Conservation (phyloP, 495 filamentous ascomycete species). For the Gamarada debralockiae region DNA sequence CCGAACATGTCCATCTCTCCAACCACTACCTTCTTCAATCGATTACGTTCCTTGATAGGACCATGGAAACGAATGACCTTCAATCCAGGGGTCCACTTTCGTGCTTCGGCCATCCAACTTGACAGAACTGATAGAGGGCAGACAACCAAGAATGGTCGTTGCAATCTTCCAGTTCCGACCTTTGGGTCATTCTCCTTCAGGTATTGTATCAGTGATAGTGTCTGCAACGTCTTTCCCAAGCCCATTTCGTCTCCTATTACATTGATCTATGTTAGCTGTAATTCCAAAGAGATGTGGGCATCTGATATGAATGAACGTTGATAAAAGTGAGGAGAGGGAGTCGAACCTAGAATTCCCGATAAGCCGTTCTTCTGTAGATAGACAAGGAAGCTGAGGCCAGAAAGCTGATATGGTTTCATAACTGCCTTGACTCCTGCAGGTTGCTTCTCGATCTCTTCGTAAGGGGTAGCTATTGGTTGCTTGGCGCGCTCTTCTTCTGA, state of each 20-base stretch:
- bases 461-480: conserved; percentile 31
- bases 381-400: conserved; percentile 57
- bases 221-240: conserved; percentile 86
- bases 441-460: conserved; percentile 42
- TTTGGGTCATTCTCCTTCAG: conserved; percentile 52
- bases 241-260: conserved; percentile 97
- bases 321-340: background rate
- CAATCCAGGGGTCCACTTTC: conserved; percentile 54
- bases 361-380: conserved; percentile 49
- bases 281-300: no score
- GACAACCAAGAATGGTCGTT: conserved; percentile 56
- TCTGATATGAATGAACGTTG: background rate
- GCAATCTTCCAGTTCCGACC: conserved; percentile 37
- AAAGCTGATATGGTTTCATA: conserved; percentile 63
- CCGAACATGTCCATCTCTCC: conserved; percentile 37
- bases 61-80: conserved; percentile 57
- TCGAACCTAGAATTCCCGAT: background rate
- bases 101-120: conserved; percentile 70
- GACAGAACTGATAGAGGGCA: conserved; percentile 86
- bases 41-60: conserved; percentile 38
- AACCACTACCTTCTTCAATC: conserved; percentile 45
- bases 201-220: conserved; percentile 75
- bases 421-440: conserved; percentile 44
- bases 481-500: conserved; percentile 16
- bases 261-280: conserved; percentile 24